Percentiles rank a stretch among this genome's conserved stretches.
Evolutionary conservation across 129 eudicot genomes (phyloP).

Genomic region (Helichrysum umbraculigerum): DNA sequence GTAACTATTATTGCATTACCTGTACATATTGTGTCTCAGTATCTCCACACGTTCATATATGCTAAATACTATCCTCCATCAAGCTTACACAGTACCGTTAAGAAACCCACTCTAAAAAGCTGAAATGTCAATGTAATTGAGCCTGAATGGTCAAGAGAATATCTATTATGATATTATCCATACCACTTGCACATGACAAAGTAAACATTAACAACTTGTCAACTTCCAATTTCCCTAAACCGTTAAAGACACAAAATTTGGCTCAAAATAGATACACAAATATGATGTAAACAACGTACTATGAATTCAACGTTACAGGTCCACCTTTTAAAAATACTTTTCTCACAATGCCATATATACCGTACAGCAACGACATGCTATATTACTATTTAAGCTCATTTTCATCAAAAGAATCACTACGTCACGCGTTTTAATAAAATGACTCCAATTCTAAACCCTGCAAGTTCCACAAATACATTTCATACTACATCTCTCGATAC

Average conservation of each 20-base stretch:
- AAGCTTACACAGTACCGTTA: neutral
- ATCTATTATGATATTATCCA: neutral
- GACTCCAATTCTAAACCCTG: neutral
- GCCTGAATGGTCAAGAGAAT: neutral
- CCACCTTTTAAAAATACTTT: neutral
- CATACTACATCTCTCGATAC: neutral
- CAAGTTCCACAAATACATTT: neutral
- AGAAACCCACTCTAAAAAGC: neutral
- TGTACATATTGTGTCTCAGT: neutral
- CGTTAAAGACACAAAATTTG: neutral
- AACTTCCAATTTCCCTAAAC: neutral
- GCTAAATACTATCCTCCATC: neutral
- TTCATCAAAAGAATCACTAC: conserved; percentile 2
- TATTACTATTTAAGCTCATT: neutral
- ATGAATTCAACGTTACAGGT: neutral
- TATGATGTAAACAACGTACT: neutral
- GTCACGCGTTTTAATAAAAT: neutral
- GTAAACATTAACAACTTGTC: neutral
- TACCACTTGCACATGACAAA: neutral
- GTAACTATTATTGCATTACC: neutral
- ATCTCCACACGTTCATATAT: neutral
- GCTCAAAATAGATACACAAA: neutral
- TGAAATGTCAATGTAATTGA: neutral
- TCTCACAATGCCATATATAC: neutral
- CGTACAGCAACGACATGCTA: neutral